A percentile compares a stretch with the other conserved stretches of the same genome.
These are phyloP conservation scores for Trichophyton rubrum DNA, from an alignment of 2,329 filamentous ascomycete species.

Conservation along the genomic window DNA sequence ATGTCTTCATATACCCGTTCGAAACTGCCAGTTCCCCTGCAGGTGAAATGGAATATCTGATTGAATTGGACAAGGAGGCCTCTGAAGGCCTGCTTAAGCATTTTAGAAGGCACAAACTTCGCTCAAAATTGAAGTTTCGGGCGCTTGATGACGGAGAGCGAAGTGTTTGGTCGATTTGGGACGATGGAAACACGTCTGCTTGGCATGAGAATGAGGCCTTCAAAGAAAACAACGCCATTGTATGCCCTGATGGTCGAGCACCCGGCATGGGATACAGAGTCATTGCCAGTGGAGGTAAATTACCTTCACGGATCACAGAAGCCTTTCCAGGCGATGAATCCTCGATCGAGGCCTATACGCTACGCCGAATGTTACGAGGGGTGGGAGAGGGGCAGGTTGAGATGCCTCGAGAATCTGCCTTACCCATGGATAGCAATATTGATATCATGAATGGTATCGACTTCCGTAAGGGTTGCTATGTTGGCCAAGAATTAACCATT, in stretches of 20 bases:
- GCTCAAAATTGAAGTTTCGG: conserved; percentile 62
- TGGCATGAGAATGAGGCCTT: conserved; percentile 3
- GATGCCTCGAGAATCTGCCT: conserved; percentile 54
- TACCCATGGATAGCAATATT: conserved; percentile 83
- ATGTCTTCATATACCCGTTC: conserved; percentile 74
- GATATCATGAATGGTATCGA: conserved; percentile 77
- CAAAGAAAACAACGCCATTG: conserved; percentile 12
- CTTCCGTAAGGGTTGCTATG: conserved; percentile 92
- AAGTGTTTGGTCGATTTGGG: conserved; percentile 64
- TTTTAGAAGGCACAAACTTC: conserved; percentile 72
- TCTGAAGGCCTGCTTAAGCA: conserved; percentile 53
- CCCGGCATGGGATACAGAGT: conserved; percentile 30
- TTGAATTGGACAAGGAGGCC: conserved; percentile 69
- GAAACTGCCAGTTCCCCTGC: conserved; percentile 22
- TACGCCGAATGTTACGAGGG: conserved; percentile 67
- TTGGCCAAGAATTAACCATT: conserved; percentile 93
- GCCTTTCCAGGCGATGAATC: conserved; percentile 36
- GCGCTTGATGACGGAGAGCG: conserved; percentile 53
- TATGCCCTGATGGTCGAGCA: conserved; percentile 30
- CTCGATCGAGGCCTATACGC: conserved; percentile 52
- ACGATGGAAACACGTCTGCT: conserved; percentile 33
- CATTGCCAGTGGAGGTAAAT: conserved; percentile 26
- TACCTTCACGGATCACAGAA: conserved; percentile 19
- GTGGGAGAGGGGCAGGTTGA: conserved; percentile 77
- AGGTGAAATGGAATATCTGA: conserved; percentile 45